Evolutionary conservation across 1,284 basidiomycete genomes (phyloP).

Genomic region (Puccinia sorghi): DNA sequence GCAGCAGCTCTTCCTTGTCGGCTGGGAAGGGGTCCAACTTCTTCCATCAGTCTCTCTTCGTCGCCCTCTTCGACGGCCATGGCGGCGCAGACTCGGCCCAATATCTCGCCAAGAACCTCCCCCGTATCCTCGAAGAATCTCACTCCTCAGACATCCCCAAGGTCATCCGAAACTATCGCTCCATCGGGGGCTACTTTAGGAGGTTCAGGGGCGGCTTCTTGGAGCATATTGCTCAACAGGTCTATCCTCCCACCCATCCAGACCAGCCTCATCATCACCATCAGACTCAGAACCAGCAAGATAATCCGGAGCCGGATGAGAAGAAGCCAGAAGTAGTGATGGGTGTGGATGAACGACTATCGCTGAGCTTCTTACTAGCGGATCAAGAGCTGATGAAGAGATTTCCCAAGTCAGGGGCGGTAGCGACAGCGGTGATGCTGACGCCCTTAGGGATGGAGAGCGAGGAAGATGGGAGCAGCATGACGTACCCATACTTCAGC

Average conservation of each 20-base stretch:
- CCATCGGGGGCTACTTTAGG: slow-evolving; percentile 33
- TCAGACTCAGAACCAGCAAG: too few species aligned
- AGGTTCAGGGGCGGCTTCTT: slow-evolving; percentile 39
- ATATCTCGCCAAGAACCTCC: slow-evolving; percentile 10
- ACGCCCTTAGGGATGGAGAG: slow-evolving; percentile 62
- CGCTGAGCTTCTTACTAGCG: slow-evolving; percentile 31
- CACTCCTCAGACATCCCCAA: not conserved
- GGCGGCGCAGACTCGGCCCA: slow-evolving; percentile 32
- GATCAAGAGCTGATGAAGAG: slow-evolving; percentile 36
- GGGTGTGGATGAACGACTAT: slow-evolving; percentile 31
- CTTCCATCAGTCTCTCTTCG: slow-evolving; percentile 8
- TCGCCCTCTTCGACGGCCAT: slow-evolving; percentile 38
- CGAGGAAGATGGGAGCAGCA: slow-evolving; percentile 66
- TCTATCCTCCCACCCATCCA: not conserved
- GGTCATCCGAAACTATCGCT: slow-evolving; percentile 26
- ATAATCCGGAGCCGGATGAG: not conserved
- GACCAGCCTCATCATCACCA: not conserved
- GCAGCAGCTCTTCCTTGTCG: too few species aligned
- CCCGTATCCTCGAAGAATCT: slow-evolving; percentile 26
- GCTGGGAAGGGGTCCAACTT: too few species aligned
- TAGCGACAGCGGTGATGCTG: not conserved
- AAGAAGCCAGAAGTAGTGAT: not conserved
- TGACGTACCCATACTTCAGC: slow-evolving; percentile 57
- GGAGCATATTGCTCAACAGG: slow-evolving; percentile 12
- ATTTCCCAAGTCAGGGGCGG: slow-evolving; percentile 30